phyloP scores from a whole-genome alignment of 805 yeast species.

The Teunomyces aglyptinius region DNA sequence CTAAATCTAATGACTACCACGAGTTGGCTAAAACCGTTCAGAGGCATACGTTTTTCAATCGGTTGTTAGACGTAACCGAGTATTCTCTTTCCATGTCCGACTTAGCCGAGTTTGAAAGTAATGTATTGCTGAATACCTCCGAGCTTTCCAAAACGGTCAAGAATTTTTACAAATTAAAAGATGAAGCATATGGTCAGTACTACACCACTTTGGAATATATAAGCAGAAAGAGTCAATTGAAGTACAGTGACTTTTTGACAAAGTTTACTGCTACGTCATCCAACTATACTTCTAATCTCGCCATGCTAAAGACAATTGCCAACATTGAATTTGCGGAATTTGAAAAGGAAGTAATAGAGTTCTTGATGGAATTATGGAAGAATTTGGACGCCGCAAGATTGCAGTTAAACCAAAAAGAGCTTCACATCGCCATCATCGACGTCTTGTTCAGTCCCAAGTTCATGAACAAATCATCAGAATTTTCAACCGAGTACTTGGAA shows the following conservation, averaged over 20 bases:
- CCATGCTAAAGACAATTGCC: conserved; percentile 21
- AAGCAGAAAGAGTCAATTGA: not conserved
- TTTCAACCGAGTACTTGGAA: conserved; percentile 24
- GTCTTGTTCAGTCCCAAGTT: conserved; percentile 44
- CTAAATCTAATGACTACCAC: conserved; percentile 20
- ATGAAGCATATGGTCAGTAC: conserved; percentile 34
- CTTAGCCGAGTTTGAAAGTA: conserved; percentile 17
- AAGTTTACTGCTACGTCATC: conserved; percentile 18
- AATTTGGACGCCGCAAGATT: conserved; percentile 57
- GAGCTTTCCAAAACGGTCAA: conserved; percentile 21
- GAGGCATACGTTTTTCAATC: conserved; percentile 30
- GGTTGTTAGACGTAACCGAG: conserved; percentile 13
- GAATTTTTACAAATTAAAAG: conserved; percentile 44
- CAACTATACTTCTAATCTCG: conserved; percentile 23
- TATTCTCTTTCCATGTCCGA: conserved; percentile 2
- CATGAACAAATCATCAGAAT: conserved; percentile 33
- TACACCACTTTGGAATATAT: conserved; percentile 13
- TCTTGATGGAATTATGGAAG: conserved; percentile 53
- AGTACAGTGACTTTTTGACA: conserved; percentile 1
- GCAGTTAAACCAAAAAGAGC: conserved; percentile 58
- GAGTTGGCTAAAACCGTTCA: conserved; percentile 15
- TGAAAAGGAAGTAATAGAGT: conserved; percentile 23
- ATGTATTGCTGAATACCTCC: conserved; percentile 19
- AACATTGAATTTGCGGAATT: conserved; percentile 2
- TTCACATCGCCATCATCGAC: conserved; percentile 60